Conservation (phyloP, 208 protist genomes). For the Wallacemonas sp. region DNA sequence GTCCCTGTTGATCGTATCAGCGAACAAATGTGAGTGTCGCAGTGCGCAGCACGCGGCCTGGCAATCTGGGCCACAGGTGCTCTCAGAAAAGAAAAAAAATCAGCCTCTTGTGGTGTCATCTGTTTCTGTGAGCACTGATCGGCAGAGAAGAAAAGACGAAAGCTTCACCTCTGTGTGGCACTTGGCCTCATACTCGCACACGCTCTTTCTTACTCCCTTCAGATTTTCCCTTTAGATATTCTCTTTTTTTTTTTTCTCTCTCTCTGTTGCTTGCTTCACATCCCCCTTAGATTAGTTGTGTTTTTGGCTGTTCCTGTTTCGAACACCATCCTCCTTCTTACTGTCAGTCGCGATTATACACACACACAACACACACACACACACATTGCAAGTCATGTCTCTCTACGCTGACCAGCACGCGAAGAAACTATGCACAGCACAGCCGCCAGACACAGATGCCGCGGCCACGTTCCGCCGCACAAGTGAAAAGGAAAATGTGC, state of each 20-base stretch:
- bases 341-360: too few relatives aligned
- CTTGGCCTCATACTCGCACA: not conserved
- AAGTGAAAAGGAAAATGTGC: slow-evolving; percentile 11
- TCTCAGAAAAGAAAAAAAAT: too few relatives aligned
- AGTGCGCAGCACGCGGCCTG: too few relatives aligned
- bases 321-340: not conserved
- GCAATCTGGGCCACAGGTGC: too few relatives aligned
- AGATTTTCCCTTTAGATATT: not conserved
- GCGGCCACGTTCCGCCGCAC: not conserved
- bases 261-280: not conserved
- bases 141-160: too few relatives aligned
- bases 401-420: slow-evolving; percentile 13
- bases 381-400: slow-evolving; percentile 4
- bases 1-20: too few relatives aligned
- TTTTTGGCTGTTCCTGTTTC: not conserved
- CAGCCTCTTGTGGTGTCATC: too few relatives aligned
- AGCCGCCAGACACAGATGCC: not conserved
- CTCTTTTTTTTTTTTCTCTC: not conserved
- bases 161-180: too few relatives aligned
- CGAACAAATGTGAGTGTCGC: too few relatives aligned
- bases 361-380: slow-evolving; percentile 4
- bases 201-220: not conserved
- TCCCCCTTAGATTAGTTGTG: too few relatives aligned
- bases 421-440: not conserved
- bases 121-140: too few relatives aligned